Conservation (phyloP, 2,329 filamentous ascomycete species). For the Rhynchosporium graminicola region DNA sequence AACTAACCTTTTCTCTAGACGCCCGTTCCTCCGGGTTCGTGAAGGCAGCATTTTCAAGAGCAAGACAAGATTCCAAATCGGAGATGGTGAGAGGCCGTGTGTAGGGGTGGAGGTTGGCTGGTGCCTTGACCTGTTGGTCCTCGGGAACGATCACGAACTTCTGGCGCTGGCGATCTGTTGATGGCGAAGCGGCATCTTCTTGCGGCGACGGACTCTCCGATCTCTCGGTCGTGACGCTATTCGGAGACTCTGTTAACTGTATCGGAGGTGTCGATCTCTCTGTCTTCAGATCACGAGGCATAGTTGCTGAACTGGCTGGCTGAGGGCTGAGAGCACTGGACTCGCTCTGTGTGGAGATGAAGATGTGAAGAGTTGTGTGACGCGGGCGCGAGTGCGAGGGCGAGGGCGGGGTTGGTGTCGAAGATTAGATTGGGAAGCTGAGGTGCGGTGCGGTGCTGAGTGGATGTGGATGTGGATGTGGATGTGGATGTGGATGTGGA, state of each 20-base stretch:
- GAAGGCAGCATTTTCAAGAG: constrained; percentile 58
- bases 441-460: constrained; percentile 1
- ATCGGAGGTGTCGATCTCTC: constrained; percentile 17
- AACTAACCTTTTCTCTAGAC: constrained; percentile 54
- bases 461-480: background rate
- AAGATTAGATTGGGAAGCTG: background rate
- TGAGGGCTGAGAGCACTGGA: background rate
- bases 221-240: constrained; percentile 26
- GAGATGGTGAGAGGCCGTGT: constrained; percentile 70
- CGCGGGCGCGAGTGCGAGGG: background rate
- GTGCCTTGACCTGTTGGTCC: constrained; percentile 30
- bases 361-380: constrained; percentile 7
- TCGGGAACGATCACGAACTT: constrained; percentile 32
- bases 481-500: background rate
- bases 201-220: constrained; percentile 28
- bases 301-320: constrained; percentile 10
- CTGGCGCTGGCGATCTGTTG: constrained; percentile 20
- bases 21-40: constrained; percentile 51
- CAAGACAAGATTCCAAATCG: constrained; percentile 61
- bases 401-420: background rate
- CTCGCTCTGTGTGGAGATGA: background rate
- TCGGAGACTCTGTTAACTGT: constrained; percentile 31
- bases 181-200: constrained; percentile 19
- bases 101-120: constrained; percentile 68
- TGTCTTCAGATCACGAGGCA: constrained; percentile 25